A percentile compares a stretch with the other conserved stretches of the same genome.
Conservation (phyloP, 2,329 filamentous ascomycete species). For the Pseudogymnoascus sp. region DNA sequence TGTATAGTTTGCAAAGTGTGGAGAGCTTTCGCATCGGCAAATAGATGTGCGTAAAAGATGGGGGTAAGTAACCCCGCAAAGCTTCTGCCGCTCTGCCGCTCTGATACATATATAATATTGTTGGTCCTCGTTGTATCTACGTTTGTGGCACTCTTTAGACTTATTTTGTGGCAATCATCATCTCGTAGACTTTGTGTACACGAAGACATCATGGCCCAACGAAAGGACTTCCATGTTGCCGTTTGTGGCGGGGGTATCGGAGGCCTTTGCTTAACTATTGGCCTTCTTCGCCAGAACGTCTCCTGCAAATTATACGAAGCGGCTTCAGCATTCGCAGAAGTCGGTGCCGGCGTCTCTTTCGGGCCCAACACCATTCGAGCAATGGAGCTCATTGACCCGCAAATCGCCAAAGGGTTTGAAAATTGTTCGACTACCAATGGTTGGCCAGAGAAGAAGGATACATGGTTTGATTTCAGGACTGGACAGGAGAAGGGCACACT, state of each 20-base stretch:
- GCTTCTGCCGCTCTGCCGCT: neutral
- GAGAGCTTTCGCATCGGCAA: neutral
- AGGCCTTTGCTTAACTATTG: constrained; percentile 24
- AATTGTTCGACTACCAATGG: constrained; percentile 21
- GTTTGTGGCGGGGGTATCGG: constrained; percentile 28
- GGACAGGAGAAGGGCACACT: constrained; percentile 8
- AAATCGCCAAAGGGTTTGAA: constrained; percentile 22
- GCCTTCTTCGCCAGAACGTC: constrained; percentile 24
- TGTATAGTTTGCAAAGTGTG: neutral
- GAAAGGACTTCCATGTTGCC: constrained; percentile 25
- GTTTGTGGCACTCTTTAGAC: neutral
- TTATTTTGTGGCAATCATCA: neutral
- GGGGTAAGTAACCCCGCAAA: neutral
- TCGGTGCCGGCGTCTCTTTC: constrained; percentile 27
- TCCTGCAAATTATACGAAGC: constrained; percentile 26
- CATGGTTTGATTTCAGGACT: constrained; percentile 26
- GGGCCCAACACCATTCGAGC: constrained; percentile 25
- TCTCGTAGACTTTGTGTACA: neutral
- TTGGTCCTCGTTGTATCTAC: neutral
- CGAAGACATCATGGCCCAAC: neutral
- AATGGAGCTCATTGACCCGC: constrained; percentile 25
- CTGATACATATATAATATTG: neutral
- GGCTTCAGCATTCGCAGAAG: constrained; percentile 26
- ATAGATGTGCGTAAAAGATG: neutral
- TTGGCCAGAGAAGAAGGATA: constrained; percentile 18